Percentiles rank a stretch among this genome's conserved stretches.
phyloP scores from a whole-genome alignment of 208 protist species.

The Phytomonas francai region DNA sequence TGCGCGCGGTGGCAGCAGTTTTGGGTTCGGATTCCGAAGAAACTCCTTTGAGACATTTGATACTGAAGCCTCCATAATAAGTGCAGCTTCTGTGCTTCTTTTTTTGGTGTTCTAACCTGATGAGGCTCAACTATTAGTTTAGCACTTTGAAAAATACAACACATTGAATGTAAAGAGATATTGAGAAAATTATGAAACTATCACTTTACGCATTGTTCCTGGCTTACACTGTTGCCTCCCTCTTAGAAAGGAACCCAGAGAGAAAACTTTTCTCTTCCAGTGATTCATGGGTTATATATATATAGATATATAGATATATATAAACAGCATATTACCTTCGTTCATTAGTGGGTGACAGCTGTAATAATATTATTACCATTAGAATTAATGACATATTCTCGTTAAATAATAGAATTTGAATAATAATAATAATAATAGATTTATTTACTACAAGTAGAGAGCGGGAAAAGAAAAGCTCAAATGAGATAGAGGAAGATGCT shows the following conservation, averaged over 20 bases:
- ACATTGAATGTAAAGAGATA: background rate
- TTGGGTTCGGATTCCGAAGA: conserved; percentile 58
- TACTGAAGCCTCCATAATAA: background rate
- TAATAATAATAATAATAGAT: background rate
- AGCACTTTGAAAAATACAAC: background rate
- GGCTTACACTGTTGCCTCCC: background rate
- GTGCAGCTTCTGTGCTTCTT: background rate
- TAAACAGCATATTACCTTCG: too few relatives aligned
- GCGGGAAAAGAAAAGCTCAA: background rate
- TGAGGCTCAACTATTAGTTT: background rate
- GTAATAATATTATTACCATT: conserved; percentile 9
- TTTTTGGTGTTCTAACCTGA: background rate
- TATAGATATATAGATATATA: background rate
- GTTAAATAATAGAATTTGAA: background rate
- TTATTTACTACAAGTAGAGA: conserved; percentile 1
- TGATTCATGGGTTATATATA: too few relatives aligned
- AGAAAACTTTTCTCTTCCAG: too few relatives aligned
- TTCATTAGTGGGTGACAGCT: conserved; percentile 18
- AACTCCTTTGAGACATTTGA: conserved; percentile 71
- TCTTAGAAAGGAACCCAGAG: too few relatives aligned
- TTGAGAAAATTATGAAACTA: background rate
- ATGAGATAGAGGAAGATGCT: background rate
- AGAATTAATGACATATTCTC: background rate
- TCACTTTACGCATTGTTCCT: background rate
- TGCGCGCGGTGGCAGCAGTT: conserved; percentile 72